phyloP scores from a whole-genome alignment of 257 asterid genomes.

The Parsonsia alboflavescens region DNA sequence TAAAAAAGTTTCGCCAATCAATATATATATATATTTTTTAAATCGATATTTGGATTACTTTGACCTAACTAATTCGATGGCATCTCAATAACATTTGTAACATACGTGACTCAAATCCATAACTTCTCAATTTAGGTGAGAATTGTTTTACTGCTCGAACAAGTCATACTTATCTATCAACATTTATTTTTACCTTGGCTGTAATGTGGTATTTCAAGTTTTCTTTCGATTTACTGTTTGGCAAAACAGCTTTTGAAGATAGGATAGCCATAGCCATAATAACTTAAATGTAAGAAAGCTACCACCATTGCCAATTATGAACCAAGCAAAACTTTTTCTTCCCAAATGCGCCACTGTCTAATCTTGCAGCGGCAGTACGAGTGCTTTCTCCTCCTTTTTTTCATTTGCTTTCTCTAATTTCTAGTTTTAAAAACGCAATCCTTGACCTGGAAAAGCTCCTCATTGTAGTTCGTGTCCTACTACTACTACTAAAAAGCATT shows the following conservation, averaged over 20 bases:
- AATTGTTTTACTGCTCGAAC: no score
- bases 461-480: slow-evolving; percentile 11
- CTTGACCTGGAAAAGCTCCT: slow-evolving; percentile 17
- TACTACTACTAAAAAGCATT: no score
- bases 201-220: no score
- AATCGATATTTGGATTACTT: no score
- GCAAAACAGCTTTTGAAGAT: neutral
- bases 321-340: neutral
- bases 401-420: neutral
- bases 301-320: neutral
- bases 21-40: no score
- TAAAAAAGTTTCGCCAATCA: no score
- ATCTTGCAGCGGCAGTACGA: neutral
- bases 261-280: neutral
- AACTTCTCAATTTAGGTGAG: no score
- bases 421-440: slow-evolving; percentile 7
- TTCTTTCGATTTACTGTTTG: neutral
- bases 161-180: no score
- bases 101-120: no score
- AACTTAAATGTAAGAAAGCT: neutral
- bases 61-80: no score
- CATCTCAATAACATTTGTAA: no score
- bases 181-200: no score
- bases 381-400: neutral
- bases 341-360: neutral